Conservation (phyloP, 202 grass and related monocot species). For the Carex sylvatica region DNA sequence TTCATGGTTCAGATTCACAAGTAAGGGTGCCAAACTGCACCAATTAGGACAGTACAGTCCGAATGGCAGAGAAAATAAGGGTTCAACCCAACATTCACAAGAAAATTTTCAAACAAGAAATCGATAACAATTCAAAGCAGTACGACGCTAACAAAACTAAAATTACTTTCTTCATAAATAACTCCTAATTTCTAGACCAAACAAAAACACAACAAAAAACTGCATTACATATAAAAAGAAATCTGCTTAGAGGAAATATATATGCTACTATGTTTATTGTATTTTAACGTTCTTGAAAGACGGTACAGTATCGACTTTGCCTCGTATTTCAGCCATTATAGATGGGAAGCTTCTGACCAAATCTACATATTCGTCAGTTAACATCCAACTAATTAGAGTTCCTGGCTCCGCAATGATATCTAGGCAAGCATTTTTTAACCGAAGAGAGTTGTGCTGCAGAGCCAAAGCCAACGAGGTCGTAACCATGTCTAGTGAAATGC, state of each 20-base stretch:
- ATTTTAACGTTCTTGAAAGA: background rate
- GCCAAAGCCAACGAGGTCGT: background rate
- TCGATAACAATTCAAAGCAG: no score
- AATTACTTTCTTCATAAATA: no score
- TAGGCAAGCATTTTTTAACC: conserved; percentile 8
- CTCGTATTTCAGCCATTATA: conserved; percentile 13
- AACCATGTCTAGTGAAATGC: background rate
- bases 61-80: no score
- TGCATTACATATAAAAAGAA: background rate
- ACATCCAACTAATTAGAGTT: background rate
- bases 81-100: no score
- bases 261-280: background rate
- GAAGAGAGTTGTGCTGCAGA: background rate
- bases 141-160: background rate
- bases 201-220: background rate
- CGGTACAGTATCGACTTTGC: background rate
- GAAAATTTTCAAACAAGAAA: no score
- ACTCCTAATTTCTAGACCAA: background rate
- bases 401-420: background rate
- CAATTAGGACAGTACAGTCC: no score
- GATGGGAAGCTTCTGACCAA: background rate
- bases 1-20: no score
- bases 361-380: background rate
- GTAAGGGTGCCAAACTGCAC: no score
- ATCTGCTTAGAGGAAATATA: background rate